A percentile compares a stretch with the other conserved stretches of the same genome.
Evolutionary conservation across 805 yeast genomes (phyloP).

Genomic region (Lachancea sp.): DNA sequence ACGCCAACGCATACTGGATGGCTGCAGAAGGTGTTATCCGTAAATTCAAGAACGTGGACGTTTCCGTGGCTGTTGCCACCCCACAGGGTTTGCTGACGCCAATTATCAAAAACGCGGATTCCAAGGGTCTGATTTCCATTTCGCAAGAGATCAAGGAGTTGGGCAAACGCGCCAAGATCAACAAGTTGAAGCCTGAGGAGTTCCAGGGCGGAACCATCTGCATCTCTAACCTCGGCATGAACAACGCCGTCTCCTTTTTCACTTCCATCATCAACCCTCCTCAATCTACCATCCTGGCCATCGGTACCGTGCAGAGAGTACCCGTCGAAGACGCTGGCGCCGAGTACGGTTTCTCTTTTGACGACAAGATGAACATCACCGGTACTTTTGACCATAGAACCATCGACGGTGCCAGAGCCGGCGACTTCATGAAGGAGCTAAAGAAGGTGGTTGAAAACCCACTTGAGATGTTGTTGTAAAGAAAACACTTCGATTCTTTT

Average conservation of each 20-base stretch:
- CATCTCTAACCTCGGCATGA: conserved; percentile 98
- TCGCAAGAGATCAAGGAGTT: conserved; percentile 83
- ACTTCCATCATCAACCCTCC: conserved; percentile 98
- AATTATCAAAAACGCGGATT: conserved; percentile 80
- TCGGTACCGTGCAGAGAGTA: conserved; percentile 86
- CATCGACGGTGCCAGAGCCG: conserved; percentile 97
- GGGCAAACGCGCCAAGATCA: conserved; percentile 92
- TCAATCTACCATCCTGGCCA: conserved; percentile 87
- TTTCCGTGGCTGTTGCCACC: conserved; percentile 97
- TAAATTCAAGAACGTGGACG: conserved; percentile 86
- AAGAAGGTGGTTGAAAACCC: conserved; percentile 94
- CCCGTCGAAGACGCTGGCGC: conserved; percentile 89
- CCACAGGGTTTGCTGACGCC: conserved; percentile 98
- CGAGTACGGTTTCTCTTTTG: conserved; percentile 88
- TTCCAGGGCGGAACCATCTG: conserved; percentile 99
- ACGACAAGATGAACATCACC: conserved; percentile 83
- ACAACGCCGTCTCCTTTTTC: conserved; percentile 84
- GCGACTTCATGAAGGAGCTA: conserved; percentile 90
- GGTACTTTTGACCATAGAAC: conserved; percentile 98
- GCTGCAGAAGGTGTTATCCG: conserved; percentile 85
- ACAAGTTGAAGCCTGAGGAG: conserved; percentile 91
- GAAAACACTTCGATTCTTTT: not conserved
- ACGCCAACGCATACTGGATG: conserved; percentile 90
- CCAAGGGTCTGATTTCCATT: conserved; percentile 78
- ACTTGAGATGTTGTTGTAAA: conserved; percentile 77